Base-by-base conservation (phyloP, 2,329 filamentous ascomycete species). In the Talaromyces sp. region DNA sequence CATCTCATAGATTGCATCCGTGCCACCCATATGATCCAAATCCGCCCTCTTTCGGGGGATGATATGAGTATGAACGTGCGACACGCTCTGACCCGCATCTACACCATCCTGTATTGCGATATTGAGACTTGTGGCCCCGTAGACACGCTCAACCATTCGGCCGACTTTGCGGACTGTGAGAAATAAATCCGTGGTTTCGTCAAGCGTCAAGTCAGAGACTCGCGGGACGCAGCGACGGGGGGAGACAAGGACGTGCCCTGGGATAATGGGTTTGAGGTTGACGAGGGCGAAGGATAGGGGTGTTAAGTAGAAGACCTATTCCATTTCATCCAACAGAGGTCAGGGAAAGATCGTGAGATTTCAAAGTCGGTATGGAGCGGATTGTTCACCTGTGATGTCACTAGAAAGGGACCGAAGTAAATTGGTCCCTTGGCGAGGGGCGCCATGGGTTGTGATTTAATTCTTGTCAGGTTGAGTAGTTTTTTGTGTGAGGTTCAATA, bases 71-170 rank as follows among this genome's bases (percentile, higher is more conserved):
- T 99, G 94, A 13, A 97, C 85, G 75, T 99, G 94, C 8, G 90
- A 81, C 45, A 99, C 93, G 58, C 91, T 96, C 81, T 99, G 94
- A 0, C 94, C 94, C 1, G 94, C 91, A 60, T 91, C 90, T 33
- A 80, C 78, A 19, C 94, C 94, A 73, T 99, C 94, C 73, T 99
- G 94, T n/a, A 99, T 83, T 0, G 93, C 92, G 52, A 99, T 86
- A 70, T 96, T 97, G 76, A 97, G 88, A 60, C 89, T 89, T 9
- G 89, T 85, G 5, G 85, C 88, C 35, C 81, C 69, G 70, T 82
- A 81, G 62, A 85, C 73, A 31, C 78, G 78, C 67, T 83, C 78
- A 7, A 97, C 81, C 78, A 95, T 91, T 48, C 81, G 82, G 66
- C 92, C 87, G 5, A 96, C 86, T 40, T 85, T 84, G 72, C 94